These are phyloP conservation scores for Emergomyces africanus DNA, from an alignment of 2,329 filamentous ascomycete species.

Conservation along the genomic window DNA sequence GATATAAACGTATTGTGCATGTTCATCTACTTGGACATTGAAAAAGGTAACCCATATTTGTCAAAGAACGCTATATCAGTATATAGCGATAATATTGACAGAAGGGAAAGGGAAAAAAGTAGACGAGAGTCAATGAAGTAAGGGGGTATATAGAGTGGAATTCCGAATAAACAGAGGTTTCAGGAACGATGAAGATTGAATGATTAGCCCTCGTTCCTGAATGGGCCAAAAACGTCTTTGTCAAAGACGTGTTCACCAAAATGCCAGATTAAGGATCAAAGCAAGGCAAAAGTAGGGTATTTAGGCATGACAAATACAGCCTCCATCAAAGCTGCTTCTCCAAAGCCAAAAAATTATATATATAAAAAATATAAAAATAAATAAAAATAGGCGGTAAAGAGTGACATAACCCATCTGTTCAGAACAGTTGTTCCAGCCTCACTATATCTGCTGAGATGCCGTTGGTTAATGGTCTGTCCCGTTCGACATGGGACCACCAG, in stretches of 20 bases:
- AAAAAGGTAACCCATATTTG: background rate
- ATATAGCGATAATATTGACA: background rate
- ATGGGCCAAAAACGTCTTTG: background rate
- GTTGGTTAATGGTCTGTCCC: slow-evolving; percentile 20
- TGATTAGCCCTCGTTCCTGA: background rate
- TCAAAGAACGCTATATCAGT: background rate
- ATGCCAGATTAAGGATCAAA: too few species aligned
- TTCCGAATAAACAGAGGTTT: slow-evolving; percentile 1
- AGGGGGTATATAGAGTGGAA: background rate
- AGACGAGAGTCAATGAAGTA: background rate
- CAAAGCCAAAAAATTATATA: background rate
- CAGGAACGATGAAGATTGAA: background rate
- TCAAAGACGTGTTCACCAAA: background rate
- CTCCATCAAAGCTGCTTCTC: background rate
- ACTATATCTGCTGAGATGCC: background rate
- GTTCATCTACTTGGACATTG: background rate
- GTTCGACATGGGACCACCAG: slow-evolving; percentile 35
- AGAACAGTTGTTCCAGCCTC: slow-evolving; percentile 3
- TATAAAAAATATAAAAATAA: background rate
- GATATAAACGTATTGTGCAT: background rate
- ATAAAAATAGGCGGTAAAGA: background rate
- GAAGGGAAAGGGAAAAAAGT: background rate
- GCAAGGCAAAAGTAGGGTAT: background rate
- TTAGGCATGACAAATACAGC: background rate
- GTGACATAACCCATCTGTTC: background rate